These are phyloP conservation scores for Trifolium fragiferum DNA, from an alignment of 306 rosid species.

Conservation along the genomic window DNA sequence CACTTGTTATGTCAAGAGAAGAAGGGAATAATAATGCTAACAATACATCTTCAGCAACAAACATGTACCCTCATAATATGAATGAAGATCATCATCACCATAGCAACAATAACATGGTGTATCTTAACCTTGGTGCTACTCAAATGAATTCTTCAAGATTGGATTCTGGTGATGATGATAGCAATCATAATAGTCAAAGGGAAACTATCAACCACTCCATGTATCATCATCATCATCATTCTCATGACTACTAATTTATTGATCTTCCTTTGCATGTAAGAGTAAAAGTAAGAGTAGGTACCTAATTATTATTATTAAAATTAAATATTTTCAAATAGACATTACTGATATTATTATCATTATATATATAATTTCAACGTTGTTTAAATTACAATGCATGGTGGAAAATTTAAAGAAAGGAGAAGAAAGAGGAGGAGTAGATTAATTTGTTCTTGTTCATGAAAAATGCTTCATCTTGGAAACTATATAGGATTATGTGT, in stretches of 20 bases:
- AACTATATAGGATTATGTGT: not conserved
- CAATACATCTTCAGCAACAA: conserved; percentile 46
- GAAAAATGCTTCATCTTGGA: conserved; percentile 23
- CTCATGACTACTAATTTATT: conserved; percentile 61
- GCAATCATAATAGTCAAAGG: conserved; percentile 51
- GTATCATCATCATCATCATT: conserved; percentile 68
- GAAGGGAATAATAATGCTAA: conserved; percentile 56
- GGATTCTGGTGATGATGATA: conserved; percentile 57
- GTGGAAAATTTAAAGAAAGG: conserved; percentile 8
- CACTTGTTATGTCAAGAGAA: conserved; percentile 88
- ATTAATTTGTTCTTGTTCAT: not conserved
- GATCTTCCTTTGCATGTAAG: conserved; percentile 19
- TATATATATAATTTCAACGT: conserved; percentile 28
- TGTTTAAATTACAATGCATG: conserved; percentile 36
- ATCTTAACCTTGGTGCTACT: conserved; percentile 83
- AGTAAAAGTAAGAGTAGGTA: not conserved
- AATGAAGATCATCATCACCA: conserved; percentile 54
- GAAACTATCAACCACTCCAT: conserved; percentile 59
- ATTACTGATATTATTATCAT: not conserved
- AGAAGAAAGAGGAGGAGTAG: not conserved
- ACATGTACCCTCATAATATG: conserved; percentile 73
- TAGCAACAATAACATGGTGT: conserved; percentile 69
- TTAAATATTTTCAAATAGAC: not conserved
- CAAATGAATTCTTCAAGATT: conserved; percentile 66
- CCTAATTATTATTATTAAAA: not conserved